Conservation (phyloP, 805 yeast species). For the Candida oleophila region DNA sequence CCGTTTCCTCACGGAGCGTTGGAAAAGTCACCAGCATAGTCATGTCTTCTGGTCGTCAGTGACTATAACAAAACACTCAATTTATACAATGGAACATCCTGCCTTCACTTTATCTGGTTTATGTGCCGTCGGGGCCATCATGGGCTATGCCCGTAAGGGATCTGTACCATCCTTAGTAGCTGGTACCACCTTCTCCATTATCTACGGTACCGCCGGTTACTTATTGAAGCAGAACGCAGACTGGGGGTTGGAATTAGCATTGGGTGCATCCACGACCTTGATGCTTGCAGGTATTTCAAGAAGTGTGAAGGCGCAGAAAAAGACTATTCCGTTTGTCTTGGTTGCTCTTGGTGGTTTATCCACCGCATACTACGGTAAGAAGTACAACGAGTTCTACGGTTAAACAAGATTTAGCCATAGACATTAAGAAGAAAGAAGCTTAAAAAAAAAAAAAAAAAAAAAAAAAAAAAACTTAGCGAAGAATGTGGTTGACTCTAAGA, state of each 20-base stretch:
- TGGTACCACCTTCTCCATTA: slow-evolving; percentile 60
- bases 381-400: slow-evolving; percentile 69
- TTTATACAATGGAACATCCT: slow-evolving; percentile 63
- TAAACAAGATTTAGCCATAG: no score
- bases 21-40: no score
- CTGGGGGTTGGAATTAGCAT: slow-evolving; percentile 78
- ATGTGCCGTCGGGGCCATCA: slow-evolving; percentile 65
- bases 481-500: no score
- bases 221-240: slow-evolving; percentile 70
- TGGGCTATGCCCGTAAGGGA: slow-evolving; percentile 65
- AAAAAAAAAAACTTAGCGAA: no score
- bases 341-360: slow-evolving; percentile 62
- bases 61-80: not conserved
- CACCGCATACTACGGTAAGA: slow-evolving; percentile 66
- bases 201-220: slow-evolving; percentile 73
- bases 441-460: no score
- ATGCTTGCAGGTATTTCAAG: slow-evolving; percentile 73
- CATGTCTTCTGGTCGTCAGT: no score
- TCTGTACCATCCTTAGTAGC: slow-evolving; percentile 81
- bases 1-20: no score
- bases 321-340: slow-evolving; percentile 74
- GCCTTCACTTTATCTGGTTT: slow-evolving; percentile 70
- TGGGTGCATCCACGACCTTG: slow-evolving; percentile 66
- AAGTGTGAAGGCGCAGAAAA: slow-evolving; percentile 54
- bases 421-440: no score